Evolutionary conservation across 2,329 filamentous ascomycete genomes (phyloP).

Genomic region (Chrysosporium queenslandicum): DNA sequence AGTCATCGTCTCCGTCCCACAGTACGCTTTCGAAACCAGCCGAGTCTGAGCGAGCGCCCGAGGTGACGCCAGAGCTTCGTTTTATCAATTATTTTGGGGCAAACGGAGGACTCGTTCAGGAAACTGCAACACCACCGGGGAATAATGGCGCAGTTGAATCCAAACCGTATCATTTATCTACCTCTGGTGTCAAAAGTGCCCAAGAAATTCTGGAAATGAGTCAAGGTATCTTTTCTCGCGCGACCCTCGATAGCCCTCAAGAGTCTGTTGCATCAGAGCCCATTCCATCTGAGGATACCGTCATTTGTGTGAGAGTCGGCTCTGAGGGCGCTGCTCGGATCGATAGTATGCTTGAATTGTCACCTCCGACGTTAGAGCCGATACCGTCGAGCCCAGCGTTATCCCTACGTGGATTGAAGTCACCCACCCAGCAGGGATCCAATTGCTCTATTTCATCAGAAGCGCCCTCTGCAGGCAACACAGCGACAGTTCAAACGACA

Average conservation of each 20-base stretch:
- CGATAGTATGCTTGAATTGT: conserved; percentile 1
- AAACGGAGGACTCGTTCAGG: not conserved
- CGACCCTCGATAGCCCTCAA: not conserved
- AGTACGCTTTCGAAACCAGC: not conserved
- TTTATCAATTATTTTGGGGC: conserved; percentile 16
- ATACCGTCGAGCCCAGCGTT: conserved; percentile 1
- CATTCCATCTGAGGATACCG: conserved; percentile 6
- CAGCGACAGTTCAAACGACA: not conserved
- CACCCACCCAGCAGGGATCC: not conserved
- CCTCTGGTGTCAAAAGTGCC: conserved; percentile 10
- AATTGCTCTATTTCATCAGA: not conserved
- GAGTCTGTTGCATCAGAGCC: not conserved
- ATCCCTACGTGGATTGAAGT: not conserved
- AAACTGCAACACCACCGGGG: not conserved
- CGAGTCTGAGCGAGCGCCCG: not conserved
- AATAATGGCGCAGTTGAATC: not conserved
- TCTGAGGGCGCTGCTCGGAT: conserved; percentile 19
- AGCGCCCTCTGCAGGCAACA: not conserved
- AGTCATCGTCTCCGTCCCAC: not conserved
- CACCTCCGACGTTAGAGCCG: not conserved
- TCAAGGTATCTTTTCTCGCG: not conserved
- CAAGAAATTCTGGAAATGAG: conserved; percentile 14
- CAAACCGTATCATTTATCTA: not conserved
- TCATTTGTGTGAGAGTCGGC: conserved; percentile 21
- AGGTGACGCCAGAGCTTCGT: conserved; percentile 1